These are phyloP conservation scores for Sesbania bispinosa DNA, from an alignment of 306 rosid genomes.

Conservation along the genomic window DNA sequence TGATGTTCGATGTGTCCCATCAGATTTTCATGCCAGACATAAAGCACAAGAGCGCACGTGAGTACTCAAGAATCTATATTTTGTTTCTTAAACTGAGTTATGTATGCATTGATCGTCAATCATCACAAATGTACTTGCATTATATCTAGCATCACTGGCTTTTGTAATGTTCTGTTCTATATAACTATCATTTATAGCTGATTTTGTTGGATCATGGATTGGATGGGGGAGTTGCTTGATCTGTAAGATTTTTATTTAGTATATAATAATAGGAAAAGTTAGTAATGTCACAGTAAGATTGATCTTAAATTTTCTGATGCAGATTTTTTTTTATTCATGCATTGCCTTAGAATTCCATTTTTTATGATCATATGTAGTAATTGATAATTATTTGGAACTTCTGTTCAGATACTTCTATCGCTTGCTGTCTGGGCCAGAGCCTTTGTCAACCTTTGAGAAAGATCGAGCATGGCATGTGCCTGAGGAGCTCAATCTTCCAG, in stretches of 20 bases:
- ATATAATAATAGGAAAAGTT: not conserved
- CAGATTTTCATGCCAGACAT: constrained; percentile 83
- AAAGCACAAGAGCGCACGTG: constrained; percentile 96
- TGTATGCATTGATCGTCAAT: not conserved
- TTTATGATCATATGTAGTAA: not conserved
- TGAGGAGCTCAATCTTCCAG: constrained; percentile 64
- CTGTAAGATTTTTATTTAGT: not conserved
- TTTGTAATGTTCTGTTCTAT: not conserved
- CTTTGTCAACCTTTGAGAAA: constrained; percentile 77
- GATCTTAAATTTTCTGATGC: constrained; percentile 3
- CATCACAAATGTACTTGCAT: not conserved
- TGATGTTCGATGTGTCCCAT: constrained; percentile 72
- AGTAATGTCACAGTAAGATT: not conserved
- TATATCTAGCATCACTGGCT: constrained; percentile 10
- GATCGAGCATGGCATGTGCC: constrained; percentile 88
- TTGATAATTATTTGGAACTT: constrained; percentile 10
- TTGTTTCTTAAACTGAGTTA: not conserved
- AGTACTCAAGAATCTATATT: constrained; percentile 39
- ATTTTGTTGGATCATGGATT: not conserved
- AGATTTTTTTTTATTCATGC: not conserved
- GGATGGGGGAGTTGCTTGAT: not conserved
- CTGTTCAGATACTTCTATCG: constrained; percentile 78
- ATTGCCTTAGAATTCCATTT: not conserved
- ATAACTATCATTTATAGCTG: not conserved
- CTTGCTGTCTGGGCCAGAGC: constrained; percentile 73